Conservation (phyloP, 2,329 filamentous ascomycete species). For the Pseudocercospora eumusae region DNA sequence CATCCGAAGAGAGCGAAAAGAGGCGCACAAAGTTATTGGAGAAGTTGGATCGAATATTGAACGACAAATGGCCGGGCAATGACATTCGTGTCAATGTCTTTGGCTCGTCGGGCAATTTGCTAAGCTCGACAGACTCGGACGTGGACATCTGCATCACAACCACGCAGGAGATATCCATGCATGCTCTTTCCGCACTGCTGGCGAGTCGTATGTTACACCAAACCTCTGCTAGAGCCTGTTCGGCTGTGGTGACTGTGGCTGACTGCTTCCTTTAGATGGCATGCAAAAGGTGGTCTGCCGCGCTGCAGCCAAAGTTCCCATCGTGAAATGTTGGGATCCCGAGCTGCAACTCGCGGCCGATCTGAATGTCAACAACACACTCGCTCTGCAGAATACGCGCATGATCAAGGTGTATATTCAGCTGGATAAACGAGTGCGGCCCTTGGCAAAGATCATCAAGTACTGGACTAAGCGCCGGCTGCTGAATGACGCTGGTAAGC, state of each 20-base stretch:
- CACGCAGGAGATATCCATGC: slow-evolving; percentile 85
- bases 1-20: slow-evolving; percentile 74
- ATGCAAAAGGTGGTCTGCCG: slow-evolving; percentile 98
- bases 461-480: slow-evolving; percentile 93
- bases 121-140: slow-evolving; percentile 95
- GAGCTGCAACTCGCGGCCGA: slow-evolving; percentile 87
- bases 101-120: slow-evolving; percentile 93
- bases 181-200: slow-evolving; percentile 82
- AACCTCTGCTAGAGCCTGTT: slow-evolving; percentile 12
- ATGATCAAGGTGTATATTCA: slow-evolving; percentile 98
- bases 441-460: slow-evolving; percentile 94
- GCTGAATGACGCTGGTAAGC: slow-evolving; percentile 91
- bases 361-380: slow-evolving; percentile 98
- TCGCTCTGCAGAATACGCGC: slow-evolving; percentile 91
- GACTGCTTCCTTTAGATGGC: slow-evolving; percentile 63
- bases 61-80: slow-evolving; percentile 86
- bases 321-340: slow-evolving; percentile 98
- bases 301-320: slow-evolving; percentile 91
- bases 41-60: slow-evolving; percentile 86
- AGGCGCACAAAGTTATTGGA: slow-evolving; percentile 74
- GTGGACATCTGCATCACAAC: slow-evolving; percentile 98
- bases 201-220: slow-evolving; percentile 68
- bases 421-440: slow-evolving; percentile 85
- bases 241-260: slow-evolving; percentile 20
- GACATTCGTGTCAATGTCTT: slow-evolving; percentile 91